Evolutionary conservation across 2,329 filamentous ascomycete species (phyloP).

Genomic region (Neopestalotiopsis rosae): DNA sequence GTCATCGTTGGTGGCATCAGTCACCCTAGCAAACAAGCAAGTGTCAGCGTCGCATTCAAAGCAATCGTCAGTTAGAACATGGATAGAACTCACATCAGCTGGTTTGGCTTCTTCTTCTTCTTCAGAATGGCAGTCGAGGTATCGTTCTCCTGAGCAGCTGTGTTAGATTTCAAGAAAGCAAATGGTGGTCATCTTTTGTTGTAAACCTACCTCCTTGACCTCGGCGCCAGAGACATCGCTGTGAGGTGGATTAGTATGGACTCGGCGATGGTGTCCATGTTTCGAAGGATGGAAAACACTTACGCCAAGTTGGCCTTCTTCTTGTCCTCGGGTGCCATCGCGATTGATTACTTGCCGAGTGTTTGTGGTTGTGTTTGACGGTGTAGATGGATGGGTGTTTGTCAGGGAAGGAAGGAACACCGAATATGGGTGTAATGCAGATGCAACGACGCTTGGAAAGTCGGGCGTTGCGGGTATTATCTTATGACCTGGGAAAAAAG

Average conservation of each 20-base stretch:
- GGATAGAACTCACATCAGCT: constrained; percentile 76
- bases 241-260: constrained; percentile 22
- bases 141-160: constrained; percentile 74
- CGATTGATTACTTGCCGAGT: constrained; percentile 41
- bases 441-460: constrained; percentile 1
- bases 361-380: constrained; percentile 8
- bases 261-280: not conserved
- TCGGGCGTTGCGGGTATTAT: not conserved
- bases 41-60: constrained; percentile 5
- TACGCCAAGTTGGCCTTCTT: constrained; percentile 86
- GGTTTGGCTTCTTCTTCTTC: constrained; percentile 99
- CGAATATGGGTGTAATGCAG: not conserved
- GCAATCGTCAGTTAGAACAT: constrained; percentile 23
- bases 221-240: constrained; percentile 92
- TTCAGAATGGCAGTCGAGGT: constrained; percentile 96
- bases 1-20: constrained; percentile 98
- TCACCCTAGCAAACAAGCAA: constrained; percentile 69
- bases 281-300: constrained; percentile 40
- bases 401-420: not conserved
- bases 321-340: constrained; percentile 78
- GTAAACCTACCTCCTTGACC: constrained; percentile 74
- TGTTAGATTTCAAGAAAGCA: constrained; percentile 28
- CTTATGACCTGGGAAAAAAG: not conserved
- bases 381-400: not conserved
- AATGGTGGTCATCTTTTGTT: constrained; percentile 22